phyloP scores from a whole-genome alignment of 805 yeast genomes.

The Candida silvicultrix region DNA sequence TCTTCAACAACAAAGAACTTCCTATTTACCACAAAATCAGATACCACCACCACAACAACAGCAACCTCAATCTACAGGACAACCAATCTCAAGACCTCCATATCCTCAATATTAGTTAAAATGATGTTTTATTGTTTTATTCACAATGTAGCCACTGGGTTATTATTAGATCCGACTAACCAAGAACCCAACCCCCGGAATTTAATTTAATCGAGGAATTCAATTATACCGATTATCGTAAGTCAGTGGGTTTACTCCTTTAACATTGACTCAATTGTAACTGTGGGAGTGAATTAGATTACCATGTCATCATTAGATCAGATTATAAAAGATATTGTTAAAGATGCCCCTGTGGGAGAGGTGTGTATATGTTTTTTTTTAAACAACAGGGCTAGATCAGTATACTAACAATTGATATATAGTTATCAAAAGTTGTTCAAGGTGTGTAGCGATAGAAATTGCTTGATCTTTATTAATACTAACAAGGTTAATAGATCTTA shows the following conservation, averaged over 20 bases:
- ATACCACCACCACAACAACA: constrained; percentile 2
- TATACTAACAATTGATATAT: not conserved
- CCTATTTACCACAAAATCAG: not conserved
- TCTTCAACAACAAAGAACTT: not conserved
- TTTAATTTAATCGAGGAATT: too few relatives aligned
- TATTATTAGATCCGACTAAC: too few relatives aligned
- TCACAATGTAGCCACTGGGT: too few relatives aligned
- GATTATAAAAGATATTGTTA: constrained; percentile 24
- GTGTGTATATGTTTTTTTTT: constrained; percentile 19
- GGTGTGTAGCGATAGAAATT: too few relatives aligned
- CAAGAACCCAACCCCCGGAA: too few relatives aligned
- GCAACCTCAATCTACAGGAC: not conserved
- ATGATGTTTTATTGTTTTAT: too few relatives aligned
- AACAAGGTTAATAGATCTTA: constrained; percentile 28
- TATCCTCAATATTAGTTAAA: constrained; percentile 4
- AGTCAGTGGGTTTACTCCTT: too few relatives aligned
- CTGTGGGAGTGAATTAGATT: not conserved
- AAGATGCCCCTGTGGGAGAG: constrained; percentile 56
- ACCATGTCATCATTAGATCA: not conserved
- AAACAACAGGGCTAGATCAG: not conserved
- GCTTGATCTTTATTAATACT: too few relatives aligned
- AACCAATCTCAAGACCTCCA: constrained; percentile 1
- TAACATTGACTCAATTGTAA: too few relatives aligned
- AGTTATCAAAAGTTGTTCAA: constrained; percentile 25
- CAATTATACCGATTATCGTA: too few relatives aligned